Evolutionary conservation across 129 eudicot genomes (phyloP), one percentile per base, ranked within the genome.

Genomic region (Centaurea solstitialis): DNA sequence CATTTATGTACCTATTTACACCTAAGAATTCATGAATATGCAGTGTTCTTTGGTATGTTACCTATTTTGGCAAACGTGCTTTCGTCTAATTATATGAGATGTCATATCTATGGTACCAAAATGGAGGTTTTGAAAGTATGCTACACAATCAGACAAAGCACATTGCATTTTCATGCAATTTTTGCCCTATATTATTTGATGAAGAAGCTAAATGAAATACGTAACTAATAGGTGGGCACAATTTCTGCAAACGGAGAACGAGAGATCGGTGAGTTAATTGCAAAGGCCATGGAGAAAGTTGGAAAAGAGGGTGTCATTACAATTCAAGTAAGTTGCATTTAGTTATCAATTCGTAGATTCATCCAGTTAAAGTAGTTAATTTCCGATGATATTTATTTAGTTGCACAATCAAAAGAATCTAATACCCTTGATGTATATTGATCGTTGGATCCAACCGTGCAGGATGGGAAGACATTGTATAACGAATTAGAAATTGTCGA

Each of bases 221-320:
- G 75, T 12, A 26, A 72, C 23, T 78, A 64, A 72, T 61, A 92
- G 97, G 97, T 90, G 76, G 97, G 95, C 6, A 88, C 95, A 2
- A 92, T 92, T 37, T 93, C 97, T 72, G 93, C 97, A 24, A 93
- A 93, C 85, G 97, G 97, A 33, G 97, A 93, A 41, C 79, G 95
- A 43, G 96, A 93, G 74, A 93, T 93, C 26, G 97, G 97, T 43
- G 96, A 93, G 84, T 76, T 93, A 76, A 93, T 93, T 76, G 97
- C 97, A 2, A 93, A 90, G 80, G 97, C 97, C 10, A 93, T 93
- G 97, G 97, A 93, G 64, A 90, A 77, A 80, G 95, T 93, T 73
- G 97, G 97, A 71, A 93, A 90, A 75, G 97, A 93, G 80, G 97
- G 97, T 22, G 95, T 93, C 40, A 93, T 93, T 73, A 90, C 97